Percentiles rank a stretch among this genome's conserved stretches.
These are phyloP conservation scores for Metarhizium album DNA, from an alignment of 2,329 filamentous ascomycete species.

Conservation along the genomic window DNA sequence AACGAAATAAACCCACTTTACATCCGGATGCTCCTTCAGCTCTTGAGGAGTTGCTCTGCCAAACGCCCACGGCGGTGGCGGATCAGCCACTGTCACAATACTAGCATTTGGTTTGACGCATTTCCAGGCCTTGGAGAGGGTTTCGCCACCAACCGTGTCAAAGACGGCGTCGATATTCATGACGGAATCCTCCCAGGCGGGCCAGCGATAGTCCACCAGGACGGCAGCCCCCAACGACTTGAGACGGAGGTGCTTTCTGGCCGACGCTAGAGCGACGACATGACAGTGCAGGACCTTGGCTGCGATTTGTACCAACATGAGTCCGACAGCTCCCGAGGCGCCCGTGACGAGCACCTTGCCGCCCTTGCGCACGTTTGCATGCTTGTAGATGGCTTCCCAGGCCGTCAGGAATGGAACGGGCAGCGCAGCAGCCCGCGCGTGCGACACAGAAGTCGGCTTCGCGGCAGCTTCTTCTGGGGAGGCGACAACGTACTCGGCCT, in stretches of 20 bases:
- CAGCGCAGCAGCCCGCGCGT: conserved; percentile 18
- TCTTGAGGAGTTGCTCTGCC: conserved; percentile 11
- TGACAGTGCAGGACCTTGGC: conserved; percentile 11
- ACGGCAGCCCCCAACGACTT: conserved; percentile 12
- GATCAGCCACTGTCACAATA: conserved; percentile 25
- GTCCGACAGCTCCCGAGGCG: conserved; percentile 20
- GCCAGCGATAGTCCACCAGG: conserved; percentile 16
- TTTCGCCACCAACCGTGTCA: conserved; percentile 20
- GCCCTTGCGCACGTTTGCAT: conserved; percentile 8
- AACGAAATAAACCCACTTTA: conserved; percentile 20
- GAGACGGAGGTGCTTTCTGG: conserved; percentile 9
- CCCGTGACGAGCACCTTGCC: conserved; percentile 19
- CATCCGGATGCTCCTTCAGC: conserved; percentile 8
- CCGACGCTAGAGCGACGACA: conserved; percentile 20
- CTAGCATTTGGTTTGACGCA: conserved; percentile 17
- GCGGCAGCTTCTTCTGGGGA: conserved; percentile 7
- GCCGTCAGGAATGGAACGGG: conserved; percentile 22
- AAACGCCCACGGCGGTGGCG: conserved; percentile 22
- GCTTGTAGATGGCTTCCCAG: conserved; percentile 16
- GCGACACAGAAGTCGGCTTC: conserved; percentile 13
- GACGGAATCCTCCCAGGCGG: conserved; percentile 14
- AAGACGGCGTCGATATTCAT: conserved; percentile 18
- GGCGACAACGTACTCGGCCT: conserved; percentile 19
- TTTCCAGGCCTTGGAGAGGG: conserved; percentile 19
- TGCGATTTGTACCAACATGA: conserved; percentile 19